A percentile compares a stretch with the other conserved stretches of the same genome.
phyloP scores from a whole-genome alignment of 2,329 filamentous ascomycete species.

The Exophiala spinifera region DNA sequence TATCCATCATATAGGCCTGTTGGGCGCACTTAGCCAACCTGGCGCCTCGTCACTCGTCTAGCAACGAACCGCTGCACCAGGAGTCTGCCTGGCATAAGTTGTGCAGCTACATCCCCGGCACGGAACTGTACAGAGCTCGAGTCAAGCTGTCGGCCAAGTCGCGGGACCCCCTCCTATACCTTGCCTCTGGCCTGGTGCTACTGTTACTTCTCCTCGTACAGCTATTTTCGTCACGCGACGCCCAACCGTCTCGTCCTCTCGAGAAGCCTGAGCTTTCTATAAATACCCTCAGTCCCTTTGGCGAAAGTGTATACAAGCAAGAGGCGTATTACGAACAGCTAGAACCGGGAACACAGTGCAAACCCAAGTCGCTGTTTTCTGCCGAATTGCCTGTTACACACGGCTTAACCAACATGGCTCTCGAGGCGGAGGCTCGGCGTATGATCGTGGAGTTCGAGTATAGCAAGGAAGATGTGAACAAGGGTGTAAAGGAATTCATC shows the following conservation, averaged over 20 bases:
- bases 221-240: conserved; percentile 18
- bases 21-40: conserved; percentile 15
- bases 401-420: conserved; percentile 29
- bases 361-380: conserved; percentile 28
- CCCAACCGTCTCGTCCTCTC: conserved; percentile 4
- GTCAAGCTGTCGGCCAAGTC: conserved; percentile 20
- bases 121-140: conserved; percentile 16
- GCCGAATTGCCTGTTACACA: conserved; percentile 24
- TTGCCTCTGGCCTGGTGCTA: conserved; percentile 21
- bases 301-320: conserved; percentile 30
- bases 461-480: conserved; percentile 71
- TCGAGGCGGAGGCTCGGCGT: conserved; percentile 69
- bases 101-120: conserved; percentile 19
- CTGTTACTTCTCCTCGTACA: conserved; percentile 17
- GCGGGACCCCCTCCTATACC: conserved; percentile 22
- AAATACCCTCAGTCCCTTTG: conserved; percentile 25
- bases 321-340: conserved; percentile 30
- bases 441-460: conserved; percentile 86
- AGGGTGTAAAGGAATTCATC: conserved; percentile 80
- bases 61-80: conserved; percentile 3
- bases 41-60: conserved; percentile 13
- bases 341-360: conserved; percentile 30
- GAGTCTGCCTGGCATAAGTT: conserved; percentile 15
- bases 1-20: conserved; percentile 8
- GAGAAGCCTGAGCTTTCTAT: not conserved